Base-by-base conservation (phyloP, 345 rosid species). In the Gossypium herbaceum region DNA sequence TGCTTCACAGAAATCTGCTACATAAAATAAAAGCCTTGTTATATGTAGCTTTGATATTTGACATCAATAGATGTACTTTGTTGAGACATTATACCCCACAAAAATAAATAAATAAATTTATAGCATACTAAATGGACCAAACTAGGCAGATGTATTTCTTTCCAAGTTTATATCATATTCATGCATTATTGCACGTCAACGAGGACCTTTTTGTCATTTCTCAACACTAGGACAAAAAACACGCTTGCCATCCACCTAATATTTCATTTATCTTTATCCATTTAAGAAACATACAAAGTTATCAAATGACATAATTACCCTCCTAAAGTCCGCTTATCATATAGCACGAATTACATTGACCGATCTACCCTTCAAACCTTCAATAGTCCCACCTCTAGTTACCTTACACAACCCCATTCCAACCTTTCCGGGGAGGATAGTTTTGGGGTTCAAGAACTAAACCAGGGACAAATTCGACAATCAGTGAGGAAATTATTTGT, bases 281-380 rank as follows among this genome's bases (percentile, higher is more conserved):
- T 29, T 10, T 3, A 29, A 9, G 20, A 24, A 12, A 43, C 17
- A 3, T n/a, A 61, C 52, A 41, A 48, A 12, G 34, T 1, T 5
- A 0, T 4, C 0, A 81, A 73, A 73, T 39, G 81, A 83, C 91
- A 20, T 76, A 81, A 75, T 34, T 82, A 82, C 69, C 94, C 88
- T 54, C 43, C 1, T 1, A 29, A 27, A 1, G 10, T 2, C 29
- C 12, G 12, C 48, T 52, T 3, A 16, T 24, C 20, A 3, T 20
- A 25, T 3, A 19, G 29, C 2, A 71, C 12, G 29, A 5, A 3
- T 2, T 39, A 56, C 3, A 51, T 7, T 54, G 51, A 47, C 72
- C 12, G 9, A 55, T 56, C 9, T 9, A 12, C 59, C 48, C 56
- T 47, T 6, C 13, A 1, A 12, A 27, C 39, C 48, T 22, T 5